Conservation (phyloP, 2,329 filamentous ascomycete genomes). For the Rutstroemia sydowiana region DNA sequence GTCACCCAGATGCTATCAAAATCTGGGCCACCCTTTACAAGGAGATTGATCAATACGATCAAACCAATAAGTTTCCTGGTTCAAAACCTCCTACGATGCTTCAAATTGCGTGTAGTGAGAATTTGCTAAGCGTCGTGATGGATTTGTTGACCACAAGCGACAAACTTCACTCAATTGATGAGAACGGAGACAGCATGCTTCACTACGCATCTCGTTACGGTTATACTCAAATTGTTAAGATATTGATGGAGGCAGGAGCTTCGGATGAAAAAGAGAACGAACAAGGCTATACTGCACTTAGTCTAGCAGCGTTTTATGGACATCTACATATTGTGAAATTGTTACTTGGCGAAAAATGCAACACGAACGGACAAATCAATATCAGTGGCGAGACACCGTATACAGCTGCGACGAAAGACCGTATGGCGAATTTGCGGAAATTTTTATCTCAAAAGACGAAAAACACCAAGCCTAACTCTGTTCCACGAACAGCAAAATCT, state of each 20-base stretch:
- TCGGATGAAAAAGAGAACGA: slow-evolving; percentile 10
- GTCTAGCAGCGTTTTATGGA: slow-evolving; percentile 14
- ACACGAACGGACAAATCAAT: slow-evolving; percentile 15
- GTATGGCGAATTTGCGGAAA: slow-evolving; percentile 5
- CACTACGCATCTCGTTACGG: slow-evolving; percentile 11
- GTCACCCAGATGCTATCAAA: background rate
- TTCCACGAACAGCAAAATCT: too few species aligned
- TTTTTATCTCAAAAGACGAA: too few species aligned
- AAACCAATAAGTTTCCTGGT: slow-evolving; percentile 1
- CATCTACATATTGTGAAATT: slow-evolving; percentile 25
- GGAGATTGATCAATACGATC: background rate
- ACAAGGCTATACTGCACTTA: slow-evolving; percentile 8
- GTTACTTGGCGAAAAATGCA: slow-evolving; percentile 25
- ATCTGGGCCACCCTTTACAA: slow-evolving; percentile 7
- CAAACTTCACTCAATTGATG: slow-evolving; percentile 11
- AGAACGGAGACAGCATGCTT: slow-evolving; percentile 9
- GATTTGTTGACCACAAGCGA: slow-evolving; percentile 5
- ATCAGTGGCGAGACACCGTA: slow-evolving; percentile 16
- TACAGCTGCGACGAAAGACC: slow-evolving; percentile 11
- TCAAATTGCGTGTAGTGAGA: slow-evolving; percentile 10
- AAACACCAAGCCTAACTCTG: too few species aligned
- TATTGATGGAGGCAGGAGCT: slow-evolving; percentile 13
- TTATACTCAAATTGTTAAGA: slow-evolving; percentile 11
- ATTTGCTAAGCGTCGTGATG: slow-evolving; percentile 7
- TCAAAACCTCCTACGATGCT: slow-evolving; percentile 10